Base-by-base conservation (phyloP, 805 yeast species). In the Priceomyces castillae region DNA sequence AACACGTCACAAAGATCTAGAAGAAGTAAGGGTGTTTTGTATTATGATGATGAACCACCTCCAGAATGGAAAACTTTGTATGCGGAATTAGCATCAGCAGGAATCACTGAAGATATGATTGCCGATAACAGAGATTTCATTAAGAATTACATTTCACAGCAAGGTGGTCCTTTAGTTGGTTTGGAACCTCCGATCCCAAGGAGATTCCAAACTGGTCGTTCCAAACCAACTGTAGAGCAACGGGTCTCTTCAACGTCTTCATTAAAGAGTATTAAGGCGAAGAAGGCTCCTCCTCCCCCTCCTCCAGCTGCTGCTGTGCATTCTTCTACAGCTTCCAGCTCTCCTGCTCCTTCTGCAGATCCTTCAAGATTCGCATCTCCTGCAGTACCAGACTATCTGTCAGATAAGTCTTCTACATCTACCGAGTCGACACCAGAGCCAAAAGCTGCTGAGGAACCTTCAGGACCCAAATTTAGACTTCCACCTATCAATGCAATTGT, bases 81-180 rank as follows among this genome's bases (percentile, higher is more conserved):
- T 50, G 66, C 76, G 7, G 90, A 85, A 56, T 71, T 88, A 42
- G 92, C 83, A 33, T 72, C 77, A 15, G 84, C 85, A 42, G 96
- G 96, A 0, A 88, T 88, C 45, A 64, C 87, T 1, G 95, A 88
- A 56, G 95, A 87, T 51, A 84, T 86, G 90, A 87, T 88, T 59
- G 94, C 90, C 0, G 92, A 86, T 41, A 86, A 88, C 58, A 72
- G 90, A 46, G 86, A 85, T 46, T 86, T 87, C 59, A 86, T 88
- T 57, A 88, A 86, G 60, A 83, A 82, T 42, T 88, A 85, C 57
- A 85, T 88, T 46, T 67, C 80, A 3, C 71, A 82, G 54, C 83
- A 81, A 59, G 88, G 94, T 42, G 86, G 90, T 17, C 84, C 94
- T 25, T 67, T 92, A 62, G 84, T 84, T 22, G 95, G 95, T 1